Base-by-base conservation (phyloP, 306 rosid species). In the Pyrus communis region DNA sequence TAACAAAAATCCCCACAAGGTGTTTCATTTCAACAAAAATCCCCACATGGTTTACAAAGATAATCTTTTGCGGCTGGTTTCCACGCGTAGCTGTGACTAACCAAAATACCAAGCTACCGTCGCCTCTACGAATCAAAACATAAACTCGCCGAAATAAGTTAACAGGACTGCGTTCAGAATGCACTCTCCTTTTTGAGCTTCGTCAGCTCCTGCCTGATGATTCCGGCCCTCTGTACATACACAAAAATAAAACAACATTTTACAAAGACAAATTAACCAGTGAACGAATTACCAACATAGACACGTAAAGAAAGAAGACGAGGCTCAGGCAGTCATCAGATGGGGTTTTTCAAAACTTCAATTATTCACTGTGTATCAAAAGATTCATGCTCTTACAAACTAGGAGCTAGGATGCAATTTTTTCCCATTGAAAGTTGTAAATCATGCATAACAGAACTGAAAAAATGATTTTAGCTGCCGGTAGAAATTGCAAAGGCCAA, bases 201-300 rank as follows among this genome's bases (percentile, higher is more conserved):
- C 23, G 87, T 70, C 74, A 84, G 79, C 85, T 84, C 87, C 76
- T 71, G 87, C 76, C 78, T 84, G 17, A 84, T 30, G 23, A 81
- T 38, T 78, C 87, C 81, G 25, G 76, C 70, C 75, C 77, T 78
- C 87, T 84, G 83, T 80, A 66, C n/a, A 43, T 23, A 59, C 59
- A 18, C 10, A 51, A 13, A 31, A 33, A 62, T 7, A 63, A n/a
- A 54, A 4, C 27, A 31, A 2, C 13, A 14, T 66, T 60, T 57
- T 45, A 45, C 2, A 5, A 5, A 51, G 7, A 51, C 21, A 5
- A 49, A 51, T 5, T 51, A 51, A 75, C 30, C 23, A 21, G 46
- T 9, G 25, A 1, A 46, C 51, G 13, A 27, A 21, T 13, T 60
- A 35, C 22, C 59, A 23, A 13, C 67, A 38, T 15, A 27, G 15